Evolutionary conservation across 2,329 filamentous ascomycete genomes (phyloP).

Genomic region (Chrysoporthe austroafricana): DNA sequence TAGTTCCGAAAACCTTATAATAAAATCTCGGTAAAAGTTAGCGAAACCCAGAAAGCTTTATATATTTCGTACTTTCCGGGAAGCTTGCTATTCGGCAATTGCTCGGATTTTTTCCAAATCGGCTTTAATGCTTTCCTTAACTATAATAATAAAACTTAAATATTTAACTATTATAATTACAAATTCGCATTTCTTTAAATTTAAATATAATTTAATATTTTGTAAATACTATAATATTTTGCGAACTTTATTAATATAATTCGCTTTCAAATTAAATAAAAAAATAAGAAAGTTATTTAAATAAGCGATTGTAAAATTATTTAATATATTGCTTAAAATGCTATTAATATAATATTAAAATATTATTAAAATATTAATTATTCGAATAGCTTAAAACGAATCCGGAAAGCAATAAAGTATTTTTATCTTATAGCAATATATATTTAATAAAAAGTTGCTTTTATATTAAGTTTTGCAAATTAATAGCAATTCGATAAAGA

Average conservation of each 20-base stretch:
- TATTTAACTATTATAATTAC: neutral
- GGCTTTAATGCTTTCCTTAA: neutral
- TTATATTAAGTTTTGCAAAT: neutral
- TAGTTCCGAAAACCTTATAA: neutral
- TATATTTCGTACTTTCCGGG: neutral
- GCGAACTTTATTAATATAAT: too few relatives aligned
- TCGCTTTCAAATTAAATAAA: too few relatives aligned
- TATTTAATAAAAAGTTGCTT: neutral
- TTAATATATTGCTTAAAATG: neutral
- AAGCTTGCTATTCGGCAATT: neutral
- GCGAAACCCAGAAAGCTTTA: neutral
- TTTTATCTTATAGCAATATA: neutral
- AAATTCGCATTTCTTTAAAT: neutral
- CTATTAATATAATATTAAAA: constrained; percentile 1
- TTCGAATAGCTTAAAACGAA: neutral
- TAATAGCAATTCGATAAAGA: too few relatives aligned
- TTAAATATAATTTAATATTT: neutral
- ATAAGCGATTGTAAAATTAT: too few relatives aligned
- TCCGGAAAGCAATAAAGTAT: neutral
- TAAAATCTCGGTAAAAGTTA: neutral
- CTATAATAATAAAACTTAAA: neutral
- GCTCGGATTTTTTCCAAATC: neutral
- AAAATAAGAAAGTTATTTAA: too few relatives aligned
- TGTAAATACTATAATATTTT: neutral
- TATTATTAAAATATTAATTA: neutral